A percentile compares a stretch with the other conserved stretches of the same genome.
Conservation (phyloP, 2,329 filamentous ascomycete genomes). For the Alternaria sp. region DNA sequence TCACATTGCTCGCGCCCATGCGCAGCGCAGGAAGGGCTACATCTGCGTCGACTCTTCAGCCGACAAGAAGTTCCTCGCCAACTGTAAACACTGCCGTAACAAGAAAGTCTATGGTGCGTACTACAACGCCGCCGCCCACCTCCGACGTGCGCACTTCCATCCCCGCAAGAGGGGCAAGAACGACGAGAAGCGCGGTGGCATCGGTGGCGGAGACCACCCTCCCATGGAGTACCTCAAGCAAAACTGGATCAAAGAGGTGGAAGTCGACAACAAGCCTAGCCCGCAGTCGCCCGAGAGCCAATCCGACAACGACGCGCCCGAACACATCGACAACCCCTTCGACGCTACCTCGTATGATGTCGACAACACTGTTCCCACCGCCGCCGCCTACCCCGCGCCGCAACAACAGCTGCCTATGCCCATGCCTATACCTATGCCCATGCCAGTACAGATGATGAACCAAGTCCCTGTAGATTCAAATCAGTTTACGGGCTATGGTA, state of each 20-base stretch:
- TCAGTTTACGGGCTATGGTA: conserved; percentile 33
- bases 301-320: conserved; percentile 34
- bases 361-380: conserved; percentile 7
- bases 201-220: conserved; percentile 68
- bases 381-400: conserved; percentile 18
- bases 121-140: conserved; percentile 93
- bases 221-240: conserved; percentile 67
- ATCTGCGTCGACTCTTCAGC: conserved; percentile 68
- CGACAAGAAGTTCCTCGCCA: conserved; percentile 71
- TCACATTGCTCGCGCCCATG: conserved; percentile 71
- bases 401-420: conserved; percentile 19
- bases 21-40: conserved; percentile 66
- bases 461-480: conserved; percentile 27
- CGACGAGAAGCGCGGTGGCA: conserved; percentile 67
- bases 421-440: conserved; percentile 18
- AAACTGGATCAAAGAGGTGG: conserved; percentile 66
- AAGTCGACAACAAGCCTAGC: conserved; percentile 51
- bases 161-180: conserved; percentile 68
- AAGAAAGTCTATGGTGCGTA: conserved; percentile 87
- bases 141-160: conserved; percentile 88
- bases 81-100: conserved; percentile 83
- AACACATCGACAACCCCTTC: conserved; percentile 20
- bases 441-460: conserved; percentile 16
- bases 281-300: conserved; percentile 34
- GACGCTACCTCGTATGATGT: conserved; percentile 18